Evolutionary conservation across 2,329 filamentous ascomycete species (phyloP), one percentile per base, ranked within the genome.

Genomic region (Pyrenochaeta sp.): DNA sequence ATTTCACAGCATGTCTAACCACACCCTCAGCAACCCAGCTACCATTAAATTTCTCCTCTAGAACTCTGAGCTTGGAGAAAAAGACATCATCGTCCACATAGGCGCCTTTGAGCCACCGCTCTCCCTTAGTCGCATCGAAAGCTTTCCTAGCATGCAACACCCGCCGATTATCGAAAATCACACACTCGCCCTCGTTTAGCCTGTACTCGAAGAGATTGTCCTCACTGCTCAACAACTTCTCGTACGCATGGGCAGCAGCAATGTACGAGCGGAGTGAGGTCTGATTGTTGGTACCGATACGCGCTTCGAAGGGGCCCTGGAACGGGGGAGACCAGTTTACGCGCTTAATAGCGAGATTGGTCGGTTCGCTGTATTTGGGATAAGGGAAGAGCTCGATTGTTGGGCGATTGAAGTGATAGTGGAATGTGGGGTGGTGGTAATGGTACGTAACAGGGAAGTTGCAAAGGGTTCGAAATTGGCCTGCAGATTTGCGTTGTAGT

Each of bases 141-240:
- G 87, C 85, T 14, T 81, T 83, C 3, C 95, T 82, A 0, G 92
- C 94, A 78, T 98, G 95, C 69, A 96, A 75, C n/a, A 96, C 82
- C 15, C 94, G 83, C 54, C 87, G 78, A 71, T 98, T 98, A 72
- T 96, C 89, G 71, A 99, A 98, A n/a, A 99, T 83, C 11, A 93
- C 92, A 71, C 92, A 96, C 68, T 97, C 90, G 2, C 94, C 95
- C 3, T 90, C 87, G 48, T 86, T 79, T 74, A 97, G 80, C 75
- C 89, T 89, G 53, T 89, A 81, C 78, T 94, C 83, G 68, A 88
- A 89, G 47, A 92, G 75, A 54, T 85, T 85, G 3, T 78, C 70
- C 0, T 82, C 76, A 0, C 79, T 69, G 60, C 91, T 87, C 20
- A 95, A 75, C 0, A 84, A 60, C 0, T 71, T 53, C 43, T 87